These are phyloP conservation scores for Hymenochaete sp. DNA, from an alignment of 1,284 basidiomycete species.

Conservation along the genomic window DNA sequence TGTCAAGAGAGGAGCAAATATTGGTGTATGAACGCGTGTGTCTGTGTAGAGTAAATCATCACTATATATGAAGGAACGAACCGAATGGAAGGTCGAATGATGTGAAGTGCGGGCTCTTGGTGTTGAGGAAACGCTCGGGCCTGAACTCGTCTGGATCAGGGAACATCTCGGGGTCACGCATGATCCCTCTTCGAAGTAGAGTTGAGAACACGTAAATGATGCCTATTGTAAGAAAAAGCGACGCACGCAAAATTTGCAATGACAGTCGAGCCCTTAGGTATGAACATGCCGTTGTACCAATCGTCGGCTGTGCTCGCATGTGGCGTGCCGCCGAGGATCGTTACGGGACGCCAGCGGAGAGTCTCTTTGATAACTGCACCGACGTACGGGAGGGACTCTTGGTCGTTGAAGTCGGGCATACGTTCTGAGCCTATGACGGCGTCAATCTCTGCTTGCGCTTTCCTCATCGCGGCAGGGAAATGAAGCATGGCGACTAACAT, in stretches of 20 bases:
- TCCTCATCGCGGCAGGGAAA: constrained; percentile 30
- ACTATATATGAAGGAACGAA: no score
- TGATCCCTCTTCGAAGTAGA: constrained; percentile 31
- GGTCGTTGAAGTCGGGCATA: constrained; percentile 25
- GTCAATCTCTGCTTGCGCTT: constrained; percentile 26
- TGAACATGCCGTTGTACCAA: constrained; percentile 11
- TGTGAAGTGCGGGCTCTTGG: constrained; percentile 27
- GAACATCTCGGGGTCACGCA: constrained; percentile 31
- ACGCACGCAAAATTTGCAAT: constrained; percentile 19
- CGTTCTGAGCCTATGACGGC: constrained; percentile 18
- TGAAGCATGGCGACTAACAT: constrained; percentile 29
- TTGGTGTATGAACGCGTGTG: no score
- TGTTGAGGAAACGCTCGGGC: constrained; percentile 17
- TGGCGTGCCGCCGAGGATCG: constrained; percentile 22
- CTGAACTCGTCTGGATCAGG: constrained; percentile 20
- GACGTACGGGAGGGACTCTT: constrained; percentile 23
- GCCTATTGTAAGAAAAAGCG: constrained; percentile 13
- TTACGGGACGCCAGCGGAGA: constrained; percentile 24
- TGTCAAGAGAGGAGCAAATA: no score
- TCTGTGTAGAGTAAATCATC: no score
- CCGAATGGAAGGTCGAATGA: constrained; percentile 40
- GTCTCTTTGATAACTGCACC: constrained; percentile 25
- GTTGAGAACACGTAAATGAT: neutral
- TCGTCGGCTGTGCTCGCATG: constrained; percentile 17
- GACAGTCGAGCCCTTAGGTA: constrained; percentile 17